Evolutionary conservation across 1,284 basidiomycete species (phyloP), one percentile per base, ranked within the genome.

Genomic region (Pseudozyma pruni): DNA sequence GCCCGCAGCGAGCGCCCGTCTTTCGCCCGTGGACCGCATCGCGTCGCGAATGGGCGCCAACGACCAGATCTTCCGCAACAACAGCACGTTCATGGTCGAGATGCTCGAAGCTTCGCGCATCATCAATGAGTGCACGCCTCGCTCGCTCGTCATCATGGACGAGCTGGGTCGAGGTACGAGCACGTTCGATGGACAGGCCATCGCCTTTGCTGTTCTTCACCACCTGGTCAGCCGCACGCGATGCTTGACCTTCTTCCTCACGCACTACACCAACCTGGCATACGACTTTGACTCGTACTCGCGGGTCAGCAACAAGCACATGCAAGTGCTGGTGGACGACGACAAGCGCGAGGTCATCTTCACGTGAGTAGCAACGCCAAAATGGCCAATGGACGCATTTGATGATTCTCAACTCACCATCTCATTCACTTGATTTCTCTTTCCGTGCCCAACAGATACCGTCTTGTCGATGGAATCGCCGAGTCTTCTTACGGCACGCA

Each of bases 21-120:
- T 99, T 44, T 90, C 90, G 68, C 93, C 96, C 0, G 89, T 97
- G 2, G 95, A 99, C 82, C 87, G 91, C 22, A 97, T 99, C 75
- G 88, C 96, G 60, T 98, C 95, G 8, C 89, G 96, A 25, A 98
- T 98, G 95, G 96, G 96, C 17, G 96, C 96, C 57, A 83, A 81
- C 35, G 80, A 82, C 53, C 76, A 75, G 46, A 75, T 80, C 40
- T 81, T 81, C 72, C 71, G 74, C 32, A 75, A 79, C 57, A 76
- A 80, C 57, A 75, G 72, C 48, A 82, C 80, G 19, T 82, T 82
- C 42, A 82, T 82, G 80, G 80, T 82, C 41, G 80, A 82, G 67
- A 82, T 82, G 80, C 72, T 80, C 33, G 80, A 82, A 57, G 78
- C 80, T 16, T 70, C 76, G 35, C 72, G 75, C 54, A 82, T 82